Evolutionary conservation across 2,329 filamentous ascomycete genomes (phyloP).

Genomic region (Colletotrichum siamense): DNA sequence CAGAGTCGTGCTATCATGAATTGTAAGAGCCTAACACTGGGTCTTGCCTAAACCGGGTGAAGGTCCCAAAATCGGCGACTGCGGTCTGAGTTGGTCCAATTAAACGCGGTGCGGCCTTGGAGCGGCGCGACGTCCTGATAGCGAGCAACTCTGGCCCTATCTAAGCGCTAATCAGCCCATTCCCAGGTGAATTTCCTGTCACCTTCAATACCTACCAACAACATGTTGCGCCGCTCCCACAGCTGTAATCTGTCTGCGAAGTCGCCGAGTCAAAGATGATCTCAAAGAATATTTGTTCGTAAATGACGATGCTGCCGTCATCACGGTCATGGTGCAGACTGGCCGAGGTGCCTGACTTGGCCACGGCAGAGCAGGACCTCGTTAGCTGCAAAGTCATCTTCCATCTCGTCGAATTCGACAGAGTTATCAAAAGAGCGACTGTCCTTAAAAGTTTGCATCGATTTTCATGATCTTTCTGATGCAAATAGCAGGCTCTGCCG

Average conservation of each 20-base stretch:
- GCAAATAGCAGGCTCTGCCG: background rate
- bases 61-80: background rate
- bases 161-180: background rate
- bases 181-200: background rate
- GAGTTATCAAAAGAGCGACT: fast-evolving
- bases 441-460: background rate
- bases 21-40: background rate
- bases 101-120: background rate
- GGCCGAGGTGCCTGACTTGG: too few species aligned
- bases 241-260: background rate
- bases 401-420: background rate
- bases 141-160: background rate
- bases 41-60: background rate
- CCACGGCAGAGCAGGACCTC: background rate
- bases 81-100: background rate
- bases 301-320: background rate
- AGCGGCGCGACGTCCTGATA: background rate
- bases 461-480: background rate
- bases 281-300: too few species aligned
- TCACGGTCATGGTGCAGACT: background rate
- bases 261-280: background rate
- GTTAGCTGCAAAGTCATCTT: background rate
- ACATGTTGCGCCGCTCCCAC: background rate
- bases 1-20: background rate
- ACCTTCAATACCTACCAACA: background rate